A percentile compares a stretch with the other conserved stretches of the same genome.
phyloP scores from a whole-genome alignment of 305 asterid genomes.

The Solanum chacoense region DNA sequence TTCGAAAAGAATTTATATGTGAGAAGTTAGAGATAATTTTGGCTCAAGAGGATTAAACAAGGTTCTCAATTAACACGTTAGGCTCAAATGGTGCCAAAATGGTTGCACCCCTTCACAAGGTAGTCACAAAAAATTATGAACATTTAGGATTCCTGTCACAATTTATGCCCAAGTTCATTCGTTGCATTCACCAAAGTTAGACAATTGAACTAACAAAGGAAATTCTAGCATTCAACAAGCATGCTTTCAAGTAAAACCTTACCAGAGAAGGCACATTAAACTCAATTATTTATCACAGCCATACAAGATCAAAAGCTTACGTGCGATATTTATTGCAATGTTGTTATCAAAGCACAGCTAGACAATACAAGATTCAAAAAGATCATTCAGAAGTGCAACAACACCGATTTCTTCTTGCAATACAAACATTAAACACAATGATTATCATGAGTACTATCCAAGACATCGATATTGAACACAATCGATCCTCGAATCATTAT shows the following conservation, averaged over 20 bases:
- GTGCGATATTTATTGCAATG: background rate
- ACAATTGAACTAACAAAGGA: background rate
- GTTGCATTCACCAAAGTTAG: background rate
- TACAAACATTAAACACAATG: too few species aligned
- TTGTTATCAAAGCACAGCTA: too few species aligned
- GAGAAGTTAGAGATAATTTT: background rate
- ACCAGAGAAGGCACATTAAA: background rate
- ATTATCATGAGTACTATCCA: too few species aligned
- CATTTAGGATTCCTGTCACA: background rate
- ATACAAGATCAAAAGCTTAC: background rate
- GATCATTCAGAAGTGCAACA: too few species aligned
- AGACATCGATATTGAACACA: too few species aligned
- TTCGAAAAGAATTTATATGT: background rate
- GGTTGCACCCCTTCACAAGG: background rate
- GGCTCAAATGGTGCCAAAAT: background rate
- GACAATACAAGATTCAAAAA: too few species aligned
- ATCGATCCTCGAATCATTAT: too few species aligned
- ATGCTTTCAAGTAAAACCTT: background rate
- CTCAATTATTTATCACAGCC: background rate
- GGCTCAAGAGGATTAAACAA: background rate
- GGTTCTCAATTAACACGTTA: background rate
- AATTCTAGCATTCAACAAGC: background rate
- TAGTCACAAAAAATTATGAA: background rate
- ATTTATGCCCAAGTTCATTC: background rate
- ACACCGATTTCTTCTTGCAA: too few species aligned